These are phyloP conservation scores for Pseudocercospora fuligena DNA, from an alignment of 2,329 filamentous ascomycete genomes.

Conservation along the genomic window DNA sequence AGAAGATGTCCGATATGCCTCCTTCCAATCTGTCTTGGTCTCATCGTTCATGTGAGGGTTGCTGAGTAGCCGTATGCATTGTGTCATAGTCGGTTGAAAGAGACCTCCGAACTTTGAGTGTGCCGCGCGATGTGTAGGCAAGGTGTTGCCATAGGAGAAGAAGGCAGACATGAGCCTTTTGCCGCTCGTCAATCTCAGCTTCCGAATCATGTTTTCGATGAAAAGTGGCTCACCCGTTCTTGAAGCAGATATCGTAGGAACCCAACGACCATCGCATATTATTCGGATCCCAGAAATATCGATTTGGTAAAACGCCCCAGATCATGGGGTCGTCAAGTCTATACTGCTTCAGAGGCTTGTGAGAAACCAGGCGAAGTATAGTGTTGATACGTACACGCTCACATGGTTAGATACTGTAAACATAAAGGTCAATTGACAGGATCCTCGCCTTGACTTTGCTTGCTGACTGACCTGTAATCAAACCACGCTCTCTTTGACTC, in stretches of 20 bases:
- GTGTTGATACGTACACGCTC: conserved; percentile 72
- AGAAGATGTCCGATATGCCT: background rate
- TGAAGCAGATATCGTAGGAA: conserved; percentile 94
- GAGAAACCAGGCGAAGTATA: conserved; percentile 8
- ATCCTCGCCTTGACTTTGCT: background rate
- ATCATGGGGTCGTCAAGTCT: conserved; percentile 93
- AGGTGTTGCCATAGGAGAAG: conserved; percentile 86
- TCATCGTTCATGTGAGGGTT: conserved; percentile 39
- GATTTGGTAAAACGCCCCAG: conserved; percentile 84
- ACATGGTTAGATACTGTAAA: conserved; percentile 80
- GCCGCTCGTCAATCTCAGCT: conserved; percentile 10
- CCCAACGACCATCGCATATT: conserved; percentile 89
- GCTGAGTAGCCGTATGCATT: conserved; percentile 84
- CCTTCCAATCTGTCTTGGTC: conserved; percentile 1
- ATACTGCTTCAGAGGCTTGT: conserved; percentile 28
- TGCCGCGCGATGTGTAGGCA: conserved; percentile 81
- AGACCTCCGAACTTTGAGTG: conserved; percentile 82
- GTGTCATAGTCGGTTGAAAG: conserved; percentile 85
- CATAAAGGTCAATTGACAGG: background rate
- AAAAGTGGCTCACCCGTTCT: conserved; percentile 65
- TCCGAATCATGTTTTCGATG: conserved; percentile 20
- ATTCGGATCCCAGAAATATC: conserved; percentile 70
- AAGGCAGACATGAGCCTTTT: conserved; percentile 71
- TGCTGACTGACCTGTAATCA: conserved; percentile 74
- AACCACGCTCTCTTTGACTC: conserved; percentile 70